These are phyloP conservation scores for Stephanocyclus meneghinianus DNA, from an alignment of 352 stramenopile species.

Conservation along the genomic window DNA sequence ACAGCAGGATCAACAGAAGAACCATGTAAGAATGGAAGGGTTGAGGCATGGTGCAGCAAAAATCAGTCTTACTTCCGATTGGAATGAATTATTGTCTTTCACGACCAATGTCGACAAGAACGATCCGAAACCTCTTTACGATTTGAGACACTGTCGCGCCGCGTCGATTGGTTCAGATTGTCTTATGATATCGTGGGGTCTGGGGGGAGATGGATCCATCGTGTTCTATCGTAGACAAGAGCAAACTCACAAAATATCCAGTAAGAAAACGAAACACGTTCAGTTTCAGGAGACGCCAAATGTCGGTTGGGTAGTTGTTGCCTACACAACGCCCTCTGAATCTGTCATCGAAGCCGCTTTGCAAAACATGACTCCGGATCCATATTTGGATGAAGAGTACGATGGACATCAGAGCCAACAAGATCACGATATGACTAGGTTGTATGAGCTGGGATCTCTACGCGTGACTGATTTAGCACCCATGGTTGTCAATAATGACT, in stretches of 20 bases:
- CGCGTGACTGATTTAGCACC: slow-evolving; percentile 43
- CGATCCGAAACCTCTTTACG: slow-evolving; percentile 14
- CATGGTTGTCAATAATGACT: slow-evolving; percentile 20
- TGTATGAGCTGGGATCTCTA: slow-evolving; percentile 41
- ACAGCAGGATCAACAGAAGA: neutral
- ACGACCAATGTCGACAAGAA: slow-evolving; percentile 2
- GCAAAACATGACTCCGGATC: slow-evolving; percentile 38
- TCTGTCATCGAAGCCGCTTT: slow-evolving; percentile 42
- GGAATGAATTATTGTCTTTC: slow-evolving; percentile 4
- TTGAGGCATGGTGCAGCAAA: slow-evolving; percentile 3
- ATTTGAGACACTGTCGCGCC: slow-evolving; percentile 52
- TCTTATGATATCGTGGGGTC: slow-evolving; percentile 75
- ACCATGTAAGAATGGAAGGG: neutral
- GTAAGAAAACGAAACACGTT: slow-evolving; percentile 11
- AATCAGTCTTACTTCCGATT: slow-evolving; percentile 36
- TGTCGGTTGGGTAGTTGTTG: slow-evolving; percentile 63
- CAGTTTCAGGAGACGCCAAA: neutral
- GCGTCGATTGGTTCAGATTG: slow-evolving; percentile 63
- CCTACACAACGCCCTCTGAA: slow-evolving; percentile 39
- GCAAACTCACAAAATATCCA: neutral
- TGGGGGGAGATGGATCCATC: slow-evolving; percentile 63
- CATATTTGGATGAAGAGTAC: neutral
- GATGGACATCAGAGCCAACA: neutral
- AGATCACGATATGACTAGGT: slow-evolving; percentile 3
- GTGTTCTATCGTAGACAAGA: slow-evolving; percentile 65